These are phyloP conservation scores for Neospermospora avenae DNA, from an alignment of 2,329 filamentous ascomycete species.

Conservation along the genomic window DNA sequence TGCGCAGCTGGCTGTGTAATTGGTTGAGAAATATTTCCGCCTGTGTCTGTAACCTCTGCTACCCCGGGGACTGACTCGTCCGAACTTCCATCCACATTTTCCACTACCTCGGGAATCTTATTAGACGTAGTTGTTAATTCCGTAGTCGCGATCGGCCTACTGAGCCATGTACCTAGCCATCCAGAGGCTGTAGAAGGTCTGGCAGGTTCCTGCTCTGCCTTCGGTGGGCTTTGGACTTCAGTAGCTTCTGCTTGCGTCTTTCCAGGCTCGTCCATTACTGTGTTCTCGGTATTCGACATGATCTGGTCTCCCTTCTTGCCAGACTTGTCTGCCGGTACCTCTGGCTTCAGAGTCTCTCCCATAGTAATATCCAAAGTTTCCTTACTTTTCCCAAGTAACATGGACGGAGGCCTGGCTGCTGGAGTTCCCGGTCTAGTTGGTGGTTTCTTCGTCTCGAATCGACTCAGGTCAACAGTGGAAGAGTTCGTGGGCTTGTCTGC, in stretches of 20 bases:
- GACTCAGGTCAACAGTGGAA: constrained; percentile 28
- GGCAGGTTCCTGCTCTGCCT: constrained; percentile 6
- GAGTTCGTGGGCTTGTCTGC: constrained; percentile 41
- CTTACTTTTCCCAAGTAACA: constrained; percentile 35
- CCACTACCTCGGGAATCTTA: constrained; percentile 1
- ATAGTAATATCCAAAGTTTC: constrained; percentile 34
- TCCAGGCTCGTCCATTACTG: constrained; percentile 1
- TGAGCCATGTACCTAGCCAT: constrained; percentile 56
- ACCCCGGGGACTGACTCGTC: constrained; percentile 8
- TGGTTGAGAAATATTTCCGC: neutral
- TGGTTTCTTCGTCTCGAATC: constrained; percentile 30
- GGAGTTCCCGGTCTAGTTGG: constrained; percentile 15
- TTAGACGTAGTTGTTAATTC: constrained; percentile 4
- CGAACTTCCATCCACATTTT: constrained; percentile 1
- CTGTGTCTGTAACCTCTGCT: neutral
- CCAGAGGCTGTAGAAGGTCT: constrained; percentile 40
- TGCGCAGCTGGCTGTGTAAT: constrained; percentile 3
- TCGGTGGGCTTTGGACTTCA: neutral
- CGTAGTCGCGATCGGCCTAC: constrained; percentile 30
- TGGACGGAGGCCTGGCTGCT: constrained; percentile 30
- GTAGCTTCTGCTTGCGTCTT: neutral
- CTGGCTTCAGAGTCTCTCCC: constrained; percentile 24
- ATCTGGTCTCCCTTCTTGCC: neutral
- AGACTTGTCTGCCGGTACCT: constrained; percentile 8
- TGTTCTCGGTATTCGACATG: neutral